Percentiles rank a stretch among this genome's conserved stretches.
Evolutionary conservation across 2,329 filamentous ascomycete species (phyloP).

Genomic region (Colletotrichum sp.): DNA sequence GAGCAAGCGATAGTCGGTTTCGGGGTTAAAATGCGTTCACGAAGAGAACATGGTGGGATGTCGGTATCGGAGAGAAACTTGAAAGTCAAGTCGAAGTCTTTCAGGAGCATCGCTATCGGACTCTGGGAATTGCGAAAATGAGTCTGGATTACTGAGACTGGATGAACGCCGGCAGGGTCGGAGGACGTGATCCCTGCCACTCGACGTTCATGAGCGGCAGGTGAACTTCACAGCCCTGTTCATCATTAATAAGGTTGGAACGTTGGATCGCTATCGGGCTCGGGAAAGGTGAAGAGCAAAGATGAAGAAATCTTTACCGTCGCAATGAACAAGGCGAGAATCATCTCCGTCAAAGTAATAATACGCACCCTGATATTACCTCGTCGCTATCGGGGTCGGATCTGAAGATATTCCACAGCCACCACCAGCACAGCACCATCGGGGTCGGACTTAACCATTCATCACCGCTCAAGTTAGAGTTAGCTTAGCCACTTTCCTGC

Average conservation of each 20-base stretch:
- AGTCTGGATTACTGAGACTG: background rate
- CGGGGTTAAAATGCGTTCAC: accelerated
- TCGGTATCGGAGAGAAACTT: background rate
- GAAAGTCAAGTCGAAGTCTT: accelerated
- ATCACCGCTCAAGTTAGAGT: background rate
- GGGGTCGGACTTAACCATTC: background rate
- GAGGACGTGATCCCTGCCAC: background rate
- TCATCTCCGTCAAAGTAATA: background rate
- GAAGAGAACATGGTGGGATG: background rate
- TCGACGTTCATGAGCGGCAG: accelerated
- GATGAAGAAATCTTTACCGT: too few species aligned
- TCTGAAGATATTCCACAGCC: accelerated
- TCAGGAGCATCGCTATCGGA: background rate
- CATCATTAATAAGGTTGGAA: accelerated
- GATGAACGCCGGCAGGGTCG: background rate
- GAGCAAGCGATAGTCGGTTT: accelerated
- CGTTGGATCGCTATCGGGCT: background rate
- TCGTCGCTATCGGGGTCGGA: background rate
- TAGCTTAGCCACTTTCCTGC: background rate
- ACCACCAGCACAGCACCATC: background rate
- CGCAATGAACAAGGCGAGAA: background rate
- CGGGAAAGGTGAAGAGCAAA: too few species aligned
- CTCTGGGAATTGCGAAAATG: accelerated
- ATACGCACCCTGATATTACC: background rate
- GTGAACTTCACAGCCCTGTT: background rate